Base-by-base conservation (phyloP, 2,329 filamentous ascomycete genomes). In the Sporothrix sp. region DNA sequence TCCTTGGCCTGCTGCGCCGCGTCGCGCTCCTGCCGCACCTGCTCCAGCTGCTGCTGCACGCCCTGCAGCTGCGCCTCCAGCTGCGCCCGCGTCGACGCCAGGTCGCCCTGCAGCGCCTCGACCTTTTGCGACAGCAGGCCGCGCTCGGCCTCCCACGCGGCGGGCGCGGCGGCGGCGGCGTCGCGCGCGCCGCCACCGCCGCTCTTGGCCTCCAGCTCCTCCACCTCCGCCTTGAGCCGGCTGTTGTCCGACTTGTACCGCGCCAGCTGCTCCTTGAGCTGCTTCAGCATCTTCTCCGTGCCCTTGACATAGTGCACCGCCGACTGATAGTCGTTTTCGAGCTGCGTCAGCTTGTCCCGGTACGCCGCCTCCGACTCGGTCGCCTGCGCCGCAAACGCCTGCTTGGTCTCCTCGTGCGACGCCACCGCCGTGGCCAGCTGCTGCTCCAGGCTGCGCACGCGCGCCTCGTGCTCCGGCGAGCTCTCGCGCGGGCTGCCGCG, bases 201-300 rank as follows among this genome's bases (percentile, higher is more conserved):
- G 33, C 69, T 61, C 58, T 66, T 75, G 58, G 76, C 80, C 65
- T 79, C 82, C 48, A 82, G 72, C 49, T 78, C 74, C 33, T 84
- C 77, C n/a, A 96, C 72, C 61, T 96, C 88, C 42, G 81, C 78
- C 66, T 93, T 90, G 36, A 98, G 73, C 54, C 85, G 85, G 16
- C 75, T 72, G 61, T 96, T 96, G 54, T 93, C 85, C 11, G 81
- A 70, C 75, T 97, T 97, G 69, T 94, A 93, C 52, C 89, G 87
- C 50, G 85, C 76, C n/a, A 98, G 75, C 68, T 98, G 93, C 61
- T 96, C 89, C 71, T 97, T 97, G 76, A 98, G 91, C 66, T 94
- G 91, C 68, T 93, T 90, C 44, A 98, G 79, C 89, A 98, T 96
- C 76, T 96, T 97, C 68, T 98, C 93, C 1, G 93, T 97, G 52